Base-by-base conservation (phyloP, 768 basidiomycete genomes). In the Coprinellus aureogranulatus region DNA sequence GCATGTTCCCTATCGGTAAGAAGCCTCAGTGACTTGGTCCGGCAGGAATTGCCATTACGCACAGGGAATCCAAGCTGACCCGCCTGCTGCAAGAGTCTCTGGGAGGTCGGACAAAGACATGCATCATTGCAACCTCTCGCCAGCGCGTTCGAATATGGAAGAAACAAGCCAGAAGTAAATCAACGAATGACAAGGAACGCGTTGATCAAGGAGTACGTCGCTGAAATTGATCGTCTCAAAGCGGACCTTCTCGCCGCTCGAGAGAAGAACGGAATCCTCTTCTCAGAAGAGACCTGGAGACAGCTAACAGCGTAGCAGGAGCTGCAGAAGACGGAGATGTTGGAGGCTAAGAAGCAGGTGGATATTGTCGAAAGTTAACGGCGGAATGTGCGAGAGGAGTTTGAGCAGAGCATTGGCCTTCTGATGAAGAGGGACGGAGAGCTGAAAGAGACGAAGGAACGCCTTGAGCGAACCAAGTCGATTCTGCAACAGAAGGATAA, bases 11-110 rank as follows among this genome's bases (percentile, higher is more conserved):
- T 99, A 98, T 70, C 85, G 94, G 92, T 91, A 61, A 56, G 80
- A 66, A 9, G 14, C 34, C 10, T 41, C n/a, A 27, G 12, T 41
- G 25, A 22, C 18, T 16, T 2, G 2, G n/a, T 1, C 27, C 14
- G 30, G 14, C 31, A 22, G 46, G 28, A 27, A 39, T 45, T 34
- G n/a, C 4, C 28, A 27, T 42, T 16, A 53, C 55, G 48, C 54
- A 10, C 65, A 92, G 94, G 26, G 97, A 99, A 73, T 98, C 96
- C 2, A 98, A 98, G 68, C 88, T 99, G 53, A 99, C 97, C 14
- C 91, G 97, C 34, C 81, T 99, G 10, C 81, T 99, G 3, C 96
- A 98, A 87, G 97, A 99, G 72, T 99, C 97, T n/a, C 81, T 99
- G 4, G 97, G 97, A 5, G 97, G 97, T 0, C 84, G 87, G 30